These are phyloP conservation scores for Sclerotinia nivalis DNA, from an alignment of 2,329 filamentous ascomycete species.

Conservation along the genomic window DNA sequence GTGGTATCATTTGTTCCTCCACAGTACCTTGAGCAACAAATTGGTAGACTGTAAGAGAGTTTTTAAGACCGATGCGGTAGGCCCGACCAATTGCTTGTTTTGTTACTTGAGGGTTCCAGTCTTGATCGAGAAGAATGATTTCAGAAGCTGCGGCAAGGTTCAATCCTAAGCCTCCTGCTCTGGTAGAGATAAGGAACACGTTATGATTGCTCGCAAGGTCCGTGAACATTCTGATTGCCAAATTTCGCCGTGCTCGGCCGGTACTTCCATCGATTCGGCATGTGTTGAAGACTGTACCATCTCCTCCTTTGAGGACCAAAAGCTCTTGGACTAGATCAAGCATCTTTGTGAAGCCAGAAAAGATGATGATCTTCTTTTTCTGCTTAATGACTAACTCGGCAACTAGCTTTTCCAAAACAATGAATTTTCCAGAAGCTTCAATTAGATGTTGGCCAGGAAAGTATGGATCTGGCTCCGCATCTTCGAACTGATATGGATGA, in stretches of 20 bases:
- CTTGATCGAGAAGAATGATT: conserved; percentile 94
- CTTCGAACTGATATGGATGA: conserved; percentile 65
- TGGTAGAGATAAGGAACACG: conserved; percentile 87
- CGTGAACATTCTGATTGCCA: conserved; percentile 92
- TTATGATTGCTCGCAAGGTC: conserved; percentile 77
- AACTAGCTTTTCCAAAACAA: conserved; percentile 79
- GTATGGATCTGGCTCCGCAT: conserved; percentile 55
- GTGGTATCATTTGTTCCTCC: conserved; percentile 77
- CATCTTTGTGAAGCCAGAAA: conserved; percentile 90
- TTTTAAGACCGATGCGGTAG: conserved; percentile 92
- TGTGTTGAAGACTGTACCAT: conserved; percentile 68
- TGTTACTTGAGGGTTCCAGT: conserved; percentile 97
- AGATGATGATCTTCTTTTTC: conserved; percentile 82
- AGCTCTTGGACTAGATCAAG: conserved; percentile 92
- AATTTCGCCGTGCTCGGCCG: conserved; percentile 81
- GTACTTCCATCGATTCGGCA: conserved; percentile 82
- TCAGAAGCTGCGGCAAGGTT: conserved; percentile 96
- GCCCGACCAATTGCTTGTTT: conserved; percentile 91
- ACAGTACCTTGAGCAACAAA: conserved; percentile 83
- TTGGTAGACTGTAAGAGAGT: conserved; percentile 94
- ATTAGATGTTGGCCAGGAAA: conserved; percentile 76
- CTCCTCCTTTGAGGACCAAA: conserved; percentile 49
- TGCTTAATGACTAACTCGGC: conserved; percentile 68
- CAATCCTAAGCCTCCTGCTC: conserved; percentile 93
- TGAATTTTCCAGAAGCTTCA: conserved; percentile 85